phyloP scores from a whole-genome alignment of 2,329 filamentous ascomycete species.

The Teratosphaeria viscida region DNA sequence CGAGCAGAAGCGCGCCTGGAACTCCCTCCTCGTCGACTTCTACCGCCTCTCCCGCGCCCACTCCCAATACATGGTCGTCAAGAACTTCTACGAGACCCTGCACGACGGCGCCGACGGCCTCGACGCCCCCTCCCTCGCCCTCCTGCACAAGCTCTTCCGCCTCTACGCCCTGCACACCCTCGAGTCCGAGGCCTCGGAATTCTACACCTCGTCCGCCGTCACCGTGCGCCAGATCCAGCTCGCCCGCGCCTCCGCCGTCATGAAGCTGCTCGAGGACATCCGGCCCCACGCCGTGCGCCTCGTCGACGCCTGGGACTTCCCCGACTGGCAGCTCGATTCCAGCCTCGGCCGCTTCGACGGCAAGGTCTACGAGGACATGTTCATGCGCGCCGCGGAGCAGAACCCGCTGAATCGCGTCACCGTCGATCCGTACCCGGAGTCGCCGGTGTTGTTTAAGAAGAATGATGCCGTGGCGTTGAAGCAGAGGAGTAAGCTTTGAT shows the following conservation, averaged over 20 bases:
- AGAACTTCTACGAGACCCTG: constrained; percentile 66
- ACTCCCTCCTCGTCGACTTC: constrained; percentile 67
- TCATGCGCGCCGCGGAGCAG: constrained; percentile 57
- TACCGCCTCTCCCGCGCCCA: constrained; percentile 66
- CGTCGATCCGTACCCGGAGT: constrained; percentile 62
- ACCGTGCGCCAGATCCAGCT: constrained; percentile 64
- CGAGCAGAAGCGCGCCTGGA: constrained; percentile 66
- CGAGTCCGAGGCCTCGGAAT: constrained; percentile 59
- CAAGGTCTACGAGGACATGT: constrained; percentile 69
- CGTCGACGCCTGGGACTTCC: constrained; percentile 66
- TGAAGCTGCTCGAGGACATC: constrained; percentile 60
- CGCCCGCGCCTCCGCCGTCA: constrained; percentile 55
- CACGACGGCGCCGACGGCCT: constrained; percentile 44
- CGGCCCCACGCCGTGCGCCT: constrained; percentile 61
- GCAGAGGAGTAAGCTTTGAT: constrained; percentile 38
- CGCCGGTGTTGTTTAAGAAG: constrained; percentile 50
- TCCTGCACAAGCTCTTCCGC: constrained; percentile 58
- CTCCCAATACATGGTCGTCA: constrained; percentile 67
- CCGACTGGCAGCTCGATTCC: constrained; percentile 68
- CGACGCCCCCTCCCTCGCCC: constrained; percentile 44
- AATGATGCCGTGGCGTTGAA: constrained; percentile 38
- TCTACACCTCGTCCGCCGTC: constrained; percentile 59
- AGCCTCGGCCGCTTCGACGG: constrained; percentile 61
- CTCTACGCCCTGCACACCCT: constrained; percentile 57
- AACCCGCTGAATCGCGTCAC: constrained; percentile 65